Conservation (phyloP, 192 early-diverging fungal genomes). For the Mortierella antarctica region DNA sequence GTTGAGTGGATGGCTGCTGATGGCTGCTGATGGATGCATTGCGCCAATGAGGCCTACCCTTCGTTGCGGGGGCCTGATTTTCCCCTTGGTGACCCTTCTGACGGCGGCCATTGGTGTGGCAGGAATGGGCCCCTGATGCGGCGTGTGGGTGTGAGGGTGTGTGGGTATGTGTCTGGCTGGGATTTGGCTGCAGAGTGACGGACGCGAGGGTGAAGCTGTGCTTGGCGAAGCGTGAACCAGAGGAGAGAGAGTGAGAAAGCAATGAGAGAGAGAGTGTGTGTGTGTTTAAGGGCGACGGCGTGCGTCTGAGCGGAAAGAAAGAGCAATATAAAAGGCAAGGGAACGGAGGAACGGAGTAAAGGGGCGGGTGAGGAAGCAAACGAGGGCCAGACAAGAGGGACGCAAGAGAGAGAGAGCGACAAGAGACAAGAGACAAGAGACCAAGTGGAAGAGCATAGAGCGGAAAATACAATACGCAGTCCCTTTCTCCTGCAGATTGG, state of each 20-base stretch:
- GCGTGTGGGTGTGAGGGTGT: background rate
- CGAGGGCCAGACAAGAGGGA: no score
- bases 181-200: background rate
- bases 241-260: background rate
- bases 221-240: no score
- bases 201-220: no score
- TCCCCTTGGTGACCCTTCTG: slow-evolving; percentile 30
- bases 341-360: background rate
- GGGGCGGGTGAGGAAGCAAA: no score
- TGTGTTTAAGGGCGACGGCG: background rate
- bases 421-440: no score
- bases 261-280: background rate
- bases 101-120: no score
- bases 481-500: no score
- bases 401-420: no score
- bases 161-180: background rate
- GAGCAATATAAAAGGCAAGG: background rate
- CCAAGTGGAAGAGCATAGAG: no score
- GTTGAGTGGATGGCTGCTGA: no score
- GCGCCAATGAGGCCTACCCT: slow-evolving; percentile 13
- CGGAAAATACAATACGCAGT: no score
- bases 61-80: slow-evolving; percentile 44
- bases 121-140: background rate
- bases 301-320: background rate
- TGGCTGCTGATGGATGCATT: background rate